Percentiles rank a stretch among this genome's conserved stretches.
These are phyloP conservation scores for Coemansia sp. DNA, from an alignment of 192 early-diverging fungal species.

Conservation along the genomic window DNA sequence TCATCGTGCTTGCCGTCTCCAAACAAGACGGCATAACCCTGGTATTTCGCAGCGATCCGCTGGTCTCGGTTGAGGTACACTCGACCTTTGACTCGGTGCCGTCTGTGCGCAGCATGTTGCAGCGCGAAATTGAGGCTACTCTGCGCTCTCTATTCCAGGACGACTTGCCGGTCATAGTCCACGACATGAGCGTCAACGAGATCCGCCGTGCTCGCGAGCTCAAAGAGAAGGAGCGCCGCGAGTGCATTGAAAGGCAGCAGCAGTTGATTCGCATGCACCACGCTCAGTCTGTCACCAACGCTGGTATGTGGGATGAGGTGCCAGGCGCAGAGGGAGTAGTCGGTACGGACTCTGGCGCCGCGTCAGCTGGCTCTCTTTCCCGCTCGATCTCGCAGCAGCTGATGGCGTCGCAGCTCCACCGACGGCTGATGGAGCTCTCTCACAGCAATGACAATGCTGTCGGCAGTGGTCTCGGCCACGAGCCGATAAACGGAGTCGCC, in stretches of 20 bases:
- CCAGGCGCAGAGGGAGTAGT: not conserved
- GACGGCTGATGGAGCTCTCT: slow-evolving; percentile 42
- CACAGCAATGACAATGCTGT: not conserved
- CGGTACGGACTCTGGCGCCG: slow-evolving; percentile 28
- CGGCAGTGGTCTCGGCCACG: not conserved
- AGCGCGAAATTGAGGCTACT: slow-evolving; percentile 88
- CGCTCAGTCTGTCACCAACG: slow-evolving; percentile 10
- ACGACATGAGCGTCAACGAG: slow-evolving; percentile 74
- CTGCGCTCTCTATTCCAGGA: slow-evolving; percentile 91
- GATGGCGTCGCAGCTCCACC: slow-evolving; percentile 50
- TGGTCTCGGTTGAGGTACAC: slow-evolving; percentile 91
- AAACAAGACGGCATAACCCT: slow-evolving; percentile 94
- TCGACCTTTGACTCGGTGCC: slow-evolving; percentile 98
- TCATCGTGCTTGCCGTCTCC: slow-evolving; percentile 93
- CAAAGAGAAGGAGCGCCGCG: slow-evolving; percentile 49
- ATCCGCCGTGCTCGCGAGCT: slow-evolving; percentile 37
- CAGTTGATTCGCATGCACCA: slow-evolving; percentile 47
- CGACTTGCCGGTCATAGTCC: slow-evolving; percentile 91
- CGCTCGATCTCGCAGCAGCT: slow-evolving; percentile 33
- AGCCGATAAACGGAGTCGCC: not conserved
- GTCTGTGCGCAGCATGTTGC: slow-evolving; percentile 84
- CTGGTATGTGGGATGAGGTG: slow-evolving; percentile 15
- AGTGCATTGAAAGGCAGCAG: slow-evolving; percentile 65
- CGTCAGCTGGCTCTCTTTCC: slow-evolving; percentile 26
- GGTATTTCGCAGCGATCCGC: slow-evolving; percentile 96